Conservation (phyloP, 2,329 filamentous ascomycete genomes). For the Neofusicoccum kwambonambiense region DNA sequence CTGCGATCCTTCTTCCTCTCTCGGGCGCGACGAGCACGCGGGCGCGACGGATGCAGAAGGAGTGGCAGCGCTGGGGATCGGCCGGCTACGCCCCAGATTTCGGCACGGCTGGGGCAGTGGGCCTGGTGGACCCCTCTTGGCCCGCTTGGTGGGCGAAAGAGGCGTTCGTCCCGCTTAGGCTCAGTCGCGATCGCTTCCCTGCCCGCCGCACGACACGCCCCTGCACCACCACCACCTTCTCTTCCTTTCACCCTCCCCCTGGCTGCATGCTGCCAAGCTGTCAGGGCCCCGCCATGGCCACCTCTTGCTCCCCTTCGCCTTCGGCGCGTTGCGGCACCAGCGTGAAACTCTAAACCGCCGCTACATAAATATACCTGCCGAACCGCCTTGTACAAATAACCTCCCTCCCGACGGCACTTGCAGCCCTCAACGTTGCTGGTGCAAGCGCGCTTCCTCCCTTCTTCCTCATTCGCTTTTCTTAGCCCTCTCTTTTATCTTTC, state of each 20-base stretch:
- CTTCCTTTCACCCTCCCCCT: no score
- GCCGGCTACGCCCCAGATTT: slow-evolving; percentile 1
- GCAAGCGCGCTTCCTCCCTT: no score
- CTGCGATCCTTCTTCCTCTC: background rate
- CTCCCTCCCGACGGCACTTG: no score
- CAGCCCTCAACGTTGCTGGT: no score
- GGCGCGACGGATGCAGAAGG: background rate
- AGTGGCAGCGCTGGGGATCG: background rate
- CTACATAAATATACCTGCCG: slow-evolving; percentile 4
- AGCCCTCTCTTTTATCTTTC: background rate
- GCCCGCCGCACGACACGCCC: no score
- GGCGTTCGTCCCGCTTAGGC: no score
- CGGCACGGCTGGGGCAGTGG: background rate
- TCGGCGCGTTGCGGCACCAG: background rate
- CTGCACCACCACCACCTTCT: no score
- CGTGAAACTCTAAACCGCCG: background rate
- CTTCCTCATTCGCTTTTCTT: background rate
- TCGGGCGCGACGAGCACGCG: background rate
- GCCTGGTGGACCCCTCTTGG: background rate
- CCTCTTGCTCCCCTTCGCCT: background rate
- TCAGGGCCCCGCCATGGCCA: background rate
- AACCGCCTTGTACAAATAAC: background rate
- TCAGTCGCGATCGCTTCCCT: no score
- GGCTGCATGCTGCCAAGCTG: background rate
- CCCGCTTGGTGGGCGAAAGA: background rate